Evolutionary conservation across 1,284 basidiomycete genomes (phyloP).

Genomic region (Ustilago shanxiensis): DNA sequence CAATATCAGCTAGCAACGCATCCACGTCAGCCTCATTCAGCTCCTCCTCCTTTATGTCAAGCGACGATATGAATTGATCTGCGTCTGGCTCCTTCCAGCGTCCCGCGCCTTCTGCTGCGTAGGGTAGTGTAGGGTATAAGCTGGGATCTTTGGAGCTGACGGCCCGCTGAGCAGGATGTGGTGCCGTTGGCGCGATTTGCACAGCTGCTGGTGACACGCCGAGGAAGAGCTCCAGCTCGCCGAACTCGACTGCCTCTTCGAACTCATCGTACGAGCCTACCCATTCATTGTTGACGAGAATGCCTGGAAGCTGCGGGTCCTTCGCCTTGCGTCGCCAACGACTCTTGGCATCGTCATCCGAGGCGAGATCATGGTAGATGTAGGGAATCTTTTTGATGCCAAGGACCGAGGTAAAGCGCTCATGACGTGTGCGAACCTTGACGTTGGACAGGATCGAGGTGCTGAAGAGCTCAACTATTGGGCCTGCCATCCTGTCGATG

Average conservation of each 20-base stretch:
- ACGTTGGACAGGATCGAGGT: conserved; percentile 69
- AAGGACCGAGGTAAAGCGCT: conserved; percentile 64
- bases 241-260: conserved; percentile 68
- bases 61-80: conserved; percentile 59
- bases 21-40: conserved; percentile 60
- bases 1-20: conserved; percentile 41
- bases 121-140: conserved; percentile 44
- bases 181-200: conserved; percentile 14
- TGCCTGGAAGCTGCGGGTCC: conserved; percentile 64
- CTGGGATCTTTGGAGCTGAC: conserved; percentile 52
- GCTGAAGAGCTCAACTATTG: conserved; percentile 68
- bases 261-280: conserved; percentile 68
- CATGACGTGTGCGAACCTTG: conserved; percentile 63
- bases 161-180: conserved; percentile 47
- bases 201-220: conserved; percentile 34
- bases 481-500: conserved; percentile 26
- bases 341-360: conserved; percentile 66
- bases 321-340: conserved; percentile 67
- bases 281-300: conserved; percentile 70
- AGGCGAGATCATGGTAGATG: conserved; percentile 66
- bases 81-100: conserved; percentile 52
- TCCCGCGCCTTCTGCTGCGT: conserved; percentile 56
- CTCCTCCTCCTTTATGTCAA: conserved; percentile 58
- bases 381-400: conserved; percentile 67
- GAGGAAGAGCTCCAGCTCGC: conserved; percentile 66